Base-by-base conservation (phyloP, 139 green algal genomes). In the Chlamydomonas asymmetrica region DNA sequence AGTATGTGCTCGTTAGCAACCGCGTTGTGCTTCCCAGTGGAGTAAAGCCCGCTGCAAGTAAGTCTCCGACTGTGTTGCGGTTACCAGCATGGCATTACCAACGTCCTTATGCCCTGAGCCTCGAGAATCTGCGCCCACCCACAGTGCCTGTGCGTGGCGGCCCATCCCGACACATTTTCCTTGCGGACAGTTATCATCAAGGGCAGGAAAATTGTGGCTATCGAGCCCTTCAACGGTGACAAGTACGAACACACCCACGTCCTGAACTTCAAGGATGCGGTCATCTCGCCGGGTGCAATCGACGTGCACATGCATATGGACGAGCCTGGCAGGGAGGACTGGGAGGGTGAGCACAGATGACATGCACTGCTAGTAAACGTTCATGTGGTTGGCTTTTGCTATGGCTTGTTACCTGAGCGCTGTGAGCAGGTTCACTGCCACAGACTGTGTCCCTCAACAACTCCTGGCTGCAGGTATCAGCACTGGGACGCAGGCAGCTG, bases 231-330 rank as follows among this genome's bases (percentile, higher is more conserved):
- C 20, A 20, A 16, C 20, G 18, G 18, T 57, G 48, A 57, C 48
- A 16, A 16, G 18, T 57, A 16, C n/a, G n/a, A n/a, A n/a, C n/a
- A n/a, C n/a, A n/a, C 63, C 9, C 70, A 75, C 29, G 74, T 84
- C 3, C 56, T 90, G 13, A 78, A 89, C 66, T 90, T 89, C 66
- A 66, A 71, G 0, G 29, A 87, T 39, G 75, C 77, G 8, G 89
- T 95, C 18, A 84, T 98, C n/a, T 87, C 84, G 0, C 95, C 95
- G 0, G 95, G 94, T 0, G 82, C 97, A 1, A 93, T 98, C 32
- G 94, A 98, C 60, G 86, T 94, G 35, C 95, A 99, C 73, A 88
- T 92, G 32, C 95, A 99, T 87, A 76, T 98, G 66, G 96, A 98
- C 77, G 92, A 98, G 87, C 95, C 95, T 5, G 95, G 95, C 5